Evolutionary conservation across 352 stramenopile species (phyloP), one percentile per base, ranked within the genome.

Genomic region (Phytophthora boehmeriae): DNA sequence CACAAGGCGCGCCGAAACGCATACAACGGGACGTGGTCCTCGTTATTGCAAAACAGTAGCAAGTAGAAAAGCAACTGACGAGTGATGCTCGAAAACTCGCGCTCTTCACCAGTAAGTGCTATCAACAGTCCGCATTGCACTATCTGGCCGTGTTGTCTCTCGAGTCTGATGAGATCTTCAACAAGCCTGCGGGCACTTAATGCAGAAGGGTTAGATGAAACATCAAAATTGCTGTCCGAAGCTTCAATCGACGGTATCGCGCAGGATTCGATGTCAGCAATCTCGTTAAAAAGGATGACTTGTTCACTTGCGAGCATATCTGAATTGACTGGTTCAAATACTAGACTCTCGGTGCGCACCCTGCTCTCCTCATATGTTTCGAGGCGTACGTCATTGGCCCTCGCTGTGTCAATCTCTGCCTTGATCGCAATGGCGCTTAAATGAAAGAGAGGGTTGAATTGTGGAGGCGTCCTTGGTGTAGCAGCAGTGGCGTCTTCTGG

Each of bases 391-490:
- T 54, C 54, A n/a, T 23, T 66, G 23, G 30, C 22, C 23, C 10
- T 44, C 14, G 20, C 5, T 9, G 56, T 23, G 32, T 63, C 46
- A 39, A 78, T 35, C 8, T 70, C 66, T 16, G 48, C 16, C 10
- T 45, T 23, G 41, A 83, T 63, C 9, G 44, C 59, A n/a, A 83
- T 78, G 11, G 71, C 74, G 17, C 64, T 73, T 17, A 77, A 3
- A 41, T 83, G 74, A 17, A 28, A 42, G 14, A 71, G 51, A 5
- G 74, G 71, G 41, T 80, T 61, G 32, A 83, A 80, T 10, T 35
- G 53, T 5, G 35, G 44, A n/a, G 20, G 38, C 10, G 20, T 47
- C 19, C 35, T 47, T 4, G 48, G 27, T 19, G 42, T 48, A 28
- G 39, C 35, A 42, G 30, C 36, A 50, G 38, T 43, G 4, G 14